Evolutionary conservation across 805 yeast genomes (phyloP).

Genomic region (Allodekkera sacchari): DNA sequence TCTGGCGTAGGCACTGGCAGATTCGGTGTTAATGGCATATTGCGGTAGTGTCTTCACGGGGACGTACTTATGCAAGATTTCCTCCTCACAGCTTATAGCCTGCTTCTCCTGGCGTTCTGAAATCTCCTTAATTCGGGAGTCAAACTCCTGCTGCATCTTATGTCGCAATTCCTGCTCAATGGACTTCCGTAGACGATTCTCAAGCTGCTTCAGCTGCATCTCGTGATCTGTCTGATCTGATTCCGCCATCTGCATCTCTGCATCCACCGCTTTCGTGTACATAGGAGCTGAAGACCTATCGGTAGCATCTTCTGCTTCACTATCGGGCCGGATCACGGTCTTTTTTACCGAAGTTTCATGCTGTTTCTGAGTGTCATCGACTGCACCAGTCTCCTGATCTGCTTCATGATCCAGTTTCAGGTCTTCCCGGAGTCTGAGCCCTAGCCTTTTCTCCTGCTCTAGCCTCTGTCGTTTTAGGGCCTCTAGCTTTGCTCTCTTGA

Average conservation of each 20-base stretch:
- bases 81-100: neutral
- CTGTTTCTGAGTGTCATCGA: neutral
- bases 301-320: too few relatives aligned
- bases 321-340: too few relatives aligned
- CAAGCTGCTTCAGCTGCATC: neutral
- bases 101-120: neutral
- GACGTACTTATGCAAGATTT: slow-evolving; percentile 1
- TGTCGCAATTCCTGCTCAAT: slow-evolving; percentile 5
- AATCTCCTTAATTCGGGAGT: slow-evolving; percentile 2
- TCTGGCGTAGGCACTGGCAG: slow-evolving; percentile 2
- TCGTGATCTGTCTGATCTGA: neutral
- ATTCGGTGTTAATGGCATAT: slow-evolving; percentile 1
- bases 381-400: neutral
- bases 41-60: neutral
- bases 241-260: slow-evolving; percentile 3
- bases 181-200: slow-evolving; percentile 7
- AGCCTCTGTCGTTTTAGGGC: slow-evolving; percentile 43
- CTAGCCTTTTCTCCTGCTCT: slow-evolving; percentile 15
- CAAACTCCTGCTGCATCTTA: slow-evolving; percentile 4
- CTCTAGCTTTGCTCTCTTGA: slow-evolving; percentile 41
- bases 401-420: neutral
- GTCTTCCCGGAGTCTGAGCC: too few relatives aligned
- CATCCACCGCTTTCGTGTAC: slow-evolving; percentile 16
- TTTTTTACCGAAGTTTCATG: neutral
- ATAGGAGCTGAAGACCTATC: slow-evolving; percentile 1